Percentiles rank a stretch among this genome's conserved stretches.
Evolutionary conservation across 306 rosid species (phyloP).

Genomic region (Gleditsia sinensis): DNA sequence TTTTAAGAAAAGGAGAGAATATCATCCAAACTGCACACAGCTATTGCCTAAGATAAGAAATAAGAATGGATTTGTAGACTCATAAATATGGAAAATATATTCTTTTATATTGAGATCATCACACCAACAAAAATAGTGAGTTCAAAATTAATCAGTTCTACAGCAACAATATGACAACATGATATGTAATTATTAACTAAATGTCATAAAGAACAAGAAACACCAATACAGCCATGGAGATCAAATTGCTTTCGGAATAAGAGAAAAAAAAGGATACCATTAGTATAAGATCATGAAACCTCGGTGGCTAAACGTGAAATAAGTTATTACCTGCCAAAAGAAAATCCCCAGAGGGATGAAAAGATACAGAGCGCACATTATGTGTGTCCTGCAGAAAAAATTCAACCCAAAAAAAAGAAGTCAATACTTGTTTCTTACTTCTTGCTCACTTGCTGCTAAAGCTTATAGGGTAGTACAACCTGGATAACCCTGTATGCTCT

Average conservation of each 20-base stretch:
- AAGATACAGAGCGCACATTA: conserved; percentile 86
- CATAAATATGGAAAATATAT: not conserved
- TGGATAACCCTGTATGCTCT: conserved; percentile 91
- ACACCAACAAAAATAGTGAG: conserved; percentile 4
- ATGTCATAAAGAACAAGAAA: conserved; percentile 10
- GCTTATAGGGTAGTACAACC: conserved; percentile 50
- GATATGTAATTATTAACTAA: conserved; percentile 2
- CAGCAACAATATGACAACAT: not conserved
- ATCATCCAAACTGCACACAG: conserved; percentile 20
- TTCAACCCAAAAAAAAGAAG: conserved; percentile 5
- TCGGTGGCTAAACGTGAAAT: conserved; percentile 4
- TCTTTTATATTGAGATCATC: not conserved
- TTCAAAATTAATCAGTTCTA: not conserved
- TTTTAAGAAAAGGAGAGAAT: not conserved
- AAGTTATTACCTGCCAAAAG: conserved; percentile 72
- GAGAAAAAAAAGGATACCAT: not conserved
- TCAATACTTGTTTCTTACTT: conserved; percentile 11
- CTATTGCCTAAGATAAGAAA: conserved; percentile 12
- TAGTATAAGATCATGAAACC: conserved; percentile 1
- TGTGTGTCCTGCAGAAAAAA: conserved; percentile 75
- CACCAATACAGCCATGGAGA: not conserved
- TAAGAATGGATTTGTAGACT: conserved; percentile 1
- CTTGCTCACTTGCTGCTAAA: conserved; percentile 29
- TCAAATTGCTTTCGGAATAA: conserved; percentile 16
- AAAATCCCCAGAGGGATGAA: conserved; percentile 96